A percentile compares a stretch with the other conserved stretches of the same genome.
These are phyloP conservation scores for Otatea glauca DNA, from an alignment of 176 grass and related monocot genomes.

Conservation along the genomic window DNA sequence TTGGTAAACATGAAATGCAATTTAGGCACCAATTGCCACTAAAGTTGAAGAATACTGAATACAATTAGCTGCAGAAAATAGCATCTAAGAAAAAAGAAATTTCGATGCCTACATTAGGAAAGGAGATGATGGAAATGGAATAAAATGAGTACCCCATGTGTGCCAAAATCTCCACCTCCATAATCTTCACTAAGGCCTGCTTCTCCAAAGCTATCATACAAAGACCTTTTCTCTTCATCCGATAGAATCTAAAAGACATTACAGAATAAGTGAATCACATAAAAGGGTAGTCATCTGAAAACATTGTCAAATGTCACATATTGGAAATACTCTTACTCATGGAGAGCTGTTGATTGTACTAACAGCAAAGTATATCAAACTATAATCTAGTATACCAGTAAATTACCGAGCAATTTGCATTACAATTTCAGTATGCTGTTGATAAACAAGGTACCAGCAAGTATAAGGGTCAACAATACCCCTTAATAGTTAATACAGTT, in stretches of 20 bases:
- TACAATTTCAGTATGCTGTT: not conserved
- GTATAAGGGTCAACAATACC: constrained; percentile 10
- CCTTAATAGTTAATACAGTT: not conserved
- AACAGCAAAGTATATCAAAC: not conserved
- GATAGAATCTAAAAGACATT: constrained; percentile 71
- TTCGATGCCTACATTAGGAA: not conserved
- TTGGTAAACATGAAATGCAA: not conserved
- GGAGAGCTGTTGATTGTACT: not conserved
- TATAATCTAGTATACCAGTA: constrained; percentile 26
- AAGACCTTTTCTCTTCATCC: constrained; percentile 81
- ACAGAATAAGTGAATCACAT: constrained; percentile 27
- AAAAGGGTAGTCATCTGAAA: constrained; percentile 29
- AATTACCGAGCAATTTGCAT: not conserved
- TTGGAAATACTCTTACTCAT: not conserved
- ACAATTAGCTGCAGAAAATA: constrained; percentile 16
- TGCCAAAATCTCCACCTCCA: constrained; percentile 48
- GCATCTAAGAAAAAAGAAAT: not conserved
- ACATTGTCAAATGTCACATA: not conserved
- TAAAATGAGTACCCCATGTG: constrained; percentile 60
- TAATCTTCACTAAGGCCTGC: constrained; percentile 53
- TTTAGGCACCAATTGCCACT: not conserved
- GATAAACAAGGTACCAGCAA: constrained; percentile 13
- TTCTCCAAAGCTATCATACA: constrained; percentile 85
- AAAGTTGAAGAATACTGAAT: constrained; percentile 1
- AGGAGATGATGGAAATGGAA: not conserved